These are phyloP conservation scores for Calonectria montana DNA, from an alignment of 2,329 filamentous ascomycete genomes.

Conservation along the genomic window DNA sequence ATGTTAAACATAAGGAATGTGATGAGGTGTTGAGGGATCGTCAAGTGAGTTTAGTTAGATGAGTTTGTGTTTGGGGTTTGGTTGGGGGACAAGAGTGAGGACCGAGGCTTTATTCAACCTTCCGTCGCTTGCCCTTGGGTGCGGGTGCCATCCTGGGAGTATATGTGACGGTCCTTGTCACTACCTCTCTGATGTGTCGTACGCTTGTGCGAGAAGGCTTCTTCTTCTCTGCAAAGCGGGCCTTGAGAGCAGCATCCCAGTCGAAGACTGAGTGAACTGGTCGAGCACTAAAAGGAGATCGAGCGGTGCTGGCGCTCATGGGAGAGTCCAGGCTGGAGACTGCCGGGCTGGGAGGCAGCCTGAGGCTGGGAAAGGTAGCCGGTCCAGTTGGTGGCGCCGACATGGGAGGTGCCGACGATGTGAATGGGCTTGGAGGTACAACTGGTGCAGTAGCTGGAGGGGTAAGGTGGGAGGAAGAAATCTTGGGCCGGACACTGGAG, in stretches of 20 bases:
- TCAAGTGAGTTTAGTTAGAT: constrained; percentile 23
- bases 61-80: constrained; percentile 17
- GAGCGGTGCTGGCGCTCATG: constrained; percentile 67
- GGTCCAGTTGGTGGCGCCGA: constrained; percentile 70
- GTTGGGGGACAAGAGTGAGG: constrained; percentile 17
- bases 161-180: constrained; percentile 94
- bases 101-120: constrained; percentile 59
- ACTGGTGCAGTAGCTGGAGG: constrained; percentile 52
- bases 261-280: constrained; percentile 79
- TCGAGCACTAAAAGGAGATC: constrained; percentile 80
- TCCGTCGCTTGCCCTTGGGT: constrained; percentile 92
- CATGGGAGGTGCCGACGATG: constrained; percentile 62
- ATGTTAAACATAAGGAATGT: constrained; percentile 44
- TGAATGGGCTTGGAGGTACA: constrained; percentile 62
- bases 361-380: constrained; percentile 73
- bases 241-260: constrained; percentile 79
- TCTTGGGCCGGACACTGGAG: constrained; percentile 48
- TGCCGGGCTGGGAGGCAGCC: constrained; percentile 81
- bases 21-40: constrained; percentile 37
- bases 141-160: constrained; percentile 88
- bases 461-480: constrained; percentile 35
- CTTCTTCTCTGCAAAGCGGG: constrained; percentile 70
- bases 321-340: constrained; percentile 78
- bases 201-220: constrained; percentile 70
- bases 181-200: constrained; percentile 85